A percentile compares a stretch with the other conserved stretches of the same genome.
These are phyloP conservation scores for Aspergillus fischeri DNA, from an alignment of 2,329 filamentous ascomycete species.

Conservation along the genomic window DNA sequence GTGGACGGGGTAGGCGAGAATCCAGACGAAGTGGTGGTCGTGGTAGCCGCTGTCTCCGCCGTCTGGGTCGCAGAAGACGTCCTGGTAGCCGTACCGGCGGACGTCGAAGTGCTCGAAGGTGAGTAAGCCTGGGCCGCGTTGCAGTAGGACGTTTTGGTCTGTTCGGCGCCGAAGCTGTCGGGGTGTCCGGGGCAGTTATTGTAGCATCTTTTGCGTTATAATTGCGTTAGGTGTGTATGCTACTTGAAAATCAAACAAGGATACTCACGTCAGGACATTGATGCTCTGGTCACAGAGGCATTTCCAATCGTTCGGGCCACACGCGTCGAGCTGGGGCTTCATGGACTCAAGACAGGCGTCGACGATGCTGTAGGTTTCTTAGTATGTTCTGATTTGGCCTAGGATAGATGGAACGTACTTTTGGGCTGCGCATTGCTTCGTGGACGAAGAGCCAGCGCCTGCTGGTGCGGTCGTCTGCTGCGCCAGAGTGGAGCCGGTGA, in stretches of 20 bases:
- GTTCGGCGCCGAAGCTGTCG: constrained; percentile 28
- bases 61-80: not conserved
- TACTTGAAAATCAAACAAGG: not conserved
- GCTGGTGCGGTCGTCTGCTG: not conserved
- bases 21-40: constrained; percentile 7
- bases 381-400: not conserved
- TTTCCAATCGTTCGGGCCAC: constrained; percentile 47
- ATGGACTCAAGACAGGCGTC: constrained; percentile 44
- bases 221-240: not conserved
- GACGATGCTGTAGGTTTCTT: constrained; percentile 42
- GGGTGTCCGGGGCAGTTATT: constrained; percentile 57
- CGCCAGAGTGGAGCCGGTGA: not conserved
- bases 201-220: constrained; percentile 50
- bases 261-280: constrained; percentile 46
- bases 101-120: constrained; percentile 11
- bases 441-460: not conserved
- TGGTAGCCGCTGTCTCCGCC: constrained; percentile 4
- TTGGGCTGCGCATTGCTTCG: constrained; percentile 13
- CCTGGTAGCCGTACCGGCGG: not conserved
- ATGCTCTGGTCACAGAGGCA: constrained; percentile 57
- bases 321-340: constrained; percentile 40
- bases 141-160: constrained; percentile 38
- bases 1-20: constrained; percentile 6
- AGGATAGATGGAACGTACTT: constrained; percentile 7
- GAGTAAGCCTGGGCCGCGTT: constrained; percentile 39